Conservation (phyloP, 2,329 filamentous ascomycete species). For the Westerdykella aurantiaca region DNA sequence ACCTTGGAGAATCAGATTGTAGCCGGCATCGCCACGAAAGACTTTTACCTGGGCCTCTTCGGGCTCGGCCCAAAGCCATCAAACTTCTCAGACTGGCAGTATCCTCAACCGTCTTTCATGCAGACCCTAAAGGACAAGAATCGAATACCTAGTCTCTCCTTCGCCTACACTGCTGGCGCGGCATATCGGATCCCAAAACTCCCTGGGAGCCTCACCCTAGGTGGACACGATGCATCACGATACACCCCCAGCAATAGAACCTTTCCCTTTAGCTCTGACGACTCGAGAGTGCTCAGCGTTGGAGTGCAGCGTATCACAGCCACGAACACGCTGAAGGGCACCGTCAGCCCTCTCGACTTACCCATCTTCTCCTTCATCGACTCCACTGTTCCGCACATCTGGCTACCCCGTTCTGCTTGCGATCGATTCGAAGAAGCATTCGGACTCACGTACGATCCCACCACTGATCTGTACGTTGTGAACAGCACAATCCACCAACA, state of each 20-base stretch:
- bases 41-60: slow-evolving; percentile 6
- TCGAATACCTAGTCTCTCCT: slow-evolving; percentile 11
- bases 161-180: slow-evolving; percentile 14
- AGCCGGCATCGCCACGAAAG: slow-evolving; percentile 4
- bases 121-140: slow-evolving; percentile 3
- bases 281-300: slow-evolving; percentile 3
- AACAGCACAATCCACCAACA: slow-evolving; percentile 15
- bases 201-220: slow-evolving; percentile 22
- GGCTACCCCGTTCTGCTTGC: slow-evolving; percentile 27
- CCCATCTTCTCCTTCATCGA: slow-evolving; percentile 18
- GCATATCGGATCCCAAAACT: slow-evolving; percentile 4
- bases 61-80: slow-evolving; percentile 1
- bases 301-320: slow-evolving; percentile 4
- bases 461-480: slow-evolving; percentile 23
- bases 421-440: slow-evolving; percentile 26
- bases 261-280: slow-evolving; percentile 11
- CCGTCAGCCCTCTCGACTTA: slow-evolving; percentile 6
- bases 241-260: slow-evolving; percentile 8
- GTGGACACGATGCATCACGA: slow-evolving; percentile 29
- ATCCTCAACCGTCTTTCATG: slow-evolving; percentile 7
- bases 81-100: slow-evolving; percentile 6
- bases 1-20: slow-evolving; percentile 4
- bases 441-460: slow-evolving; percentile 23
- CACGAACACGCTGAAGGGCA: slow-evolving; percentile 7
- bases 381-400: slow-evolving; percentile 27